These are phyloP conservation scores for Blattamonas nauphoetae DNA, from an alignment of 78 protist genomes.

Conservation along the genomic window DNA sequence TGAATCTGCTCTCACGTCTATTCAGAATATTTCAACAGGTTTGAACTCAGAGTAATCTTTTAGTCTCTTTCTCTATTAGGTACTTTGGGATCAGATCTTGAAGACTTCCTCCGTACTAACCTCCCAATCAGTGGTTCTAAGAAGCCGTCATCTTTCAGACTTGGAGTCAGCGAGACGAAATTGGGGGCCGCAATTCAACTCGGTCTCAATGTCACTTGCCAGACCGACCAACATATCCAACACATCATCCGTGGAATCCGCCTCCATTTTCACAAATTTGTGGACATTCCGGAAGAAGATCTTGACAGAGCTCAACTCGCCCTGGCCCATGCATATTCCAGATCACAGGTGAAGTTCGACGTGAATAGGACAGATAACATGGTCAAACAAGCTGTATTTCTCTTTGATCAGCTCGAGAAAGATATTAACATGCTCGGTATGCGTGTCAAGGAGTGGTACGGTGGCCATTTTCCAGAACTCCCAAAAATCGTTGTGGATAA, in stretches of 20 bases:
- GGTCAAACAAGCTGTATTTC: conserved; percentile 91
- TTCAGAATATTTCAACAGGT: conserved; percentile 75
- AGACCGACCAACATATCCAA: conserved; percentile 23
- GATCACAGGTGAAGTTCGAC: conserved; percentile 94
- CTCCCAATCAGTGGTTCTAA: conserved; percentile 30
- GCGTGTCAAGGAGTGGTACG: conserved; percentile 95
- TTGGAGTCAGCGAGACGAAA: conserved; percentile 70
- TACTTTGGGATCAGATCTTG: conserved; percentile 11
- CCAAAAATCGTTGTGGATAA: conserved; percentile 72
- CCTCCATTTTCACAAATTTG: not conserved
- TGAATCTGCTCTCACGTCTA: conserved; percentile 72
- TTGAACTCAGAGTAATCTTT: not conserved
- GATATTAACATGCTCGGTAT: conserved; percentile 90
- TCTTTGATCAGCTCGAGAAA: conserved; percentile 91
- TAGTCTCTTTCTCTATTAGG: conserved; percentile 13
- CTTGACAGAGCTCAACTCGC: conserved; percentile 73
- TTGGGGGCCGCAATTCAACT: conserved; percentile 61
- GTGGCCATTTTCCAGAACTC: conserved; percentile 98
- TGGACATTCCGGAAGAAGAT: conserved; percentile 14
- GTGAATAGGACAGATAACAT: conserved; percentile 94
- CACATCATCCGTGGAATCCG: conserved; percentile 71
- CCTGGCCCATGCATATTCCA: conserved; percentile 78
- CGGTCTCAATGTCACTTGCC: conserved; percentile 23
- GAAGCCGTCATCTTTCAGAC: conserved; percentile 15
- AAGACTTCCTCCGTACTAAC: conserved; percentile 48